Evolutionary conservation across 805 yeast species (phyloP).

Genomic region (Myxozyma nipponensis): DNA sequence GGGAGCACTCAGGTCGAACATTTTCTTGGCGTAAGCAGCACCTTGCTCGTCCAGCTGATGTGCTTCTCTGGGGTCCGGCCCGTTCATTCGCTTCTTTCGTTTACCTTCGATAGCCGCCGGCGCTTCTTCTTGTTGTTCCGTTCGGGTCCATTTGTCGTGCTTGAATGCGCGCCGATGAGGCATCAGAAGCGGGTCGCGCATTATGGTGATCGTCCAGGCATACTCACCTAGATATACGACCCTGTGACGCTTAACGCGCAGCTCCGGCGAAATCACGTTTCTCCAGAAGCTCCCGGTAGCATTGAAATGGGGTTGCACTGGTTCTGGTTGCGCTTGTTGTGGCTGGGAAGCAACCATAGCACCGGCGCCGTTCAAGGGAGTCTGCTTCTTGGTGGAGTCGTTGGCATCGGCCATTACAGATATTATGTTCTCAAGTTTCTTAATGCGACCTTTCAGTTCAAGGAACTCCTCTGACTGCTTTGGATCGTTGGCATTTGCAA

Average conservation of each 20-base stretch:
- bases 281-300: background rate
- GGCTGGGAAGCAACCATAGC: background rate
- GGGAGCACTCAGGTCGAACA: constrained; percentile 5
- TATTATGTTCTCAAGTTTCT: constrained; percentile 12
- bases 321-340: background rate
- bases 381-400: too few relatives aligned
- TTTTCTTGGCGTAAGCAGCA: background rate
- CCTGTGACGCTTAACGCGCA: constrained; percentile 16
- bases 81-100: too few relatives aligned
- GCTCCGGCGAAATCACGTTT: constrained; percentile 8
- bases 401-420: too few relatives aligned
- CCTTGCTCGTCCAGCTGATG: constrained; percentile 3
- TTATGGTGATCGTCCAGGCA: constrained; percentile 1
- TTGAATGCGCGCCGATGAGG: too few relatives aligned
- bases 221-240: constrained; percentile 17
- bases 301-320: too few relatives aligned
- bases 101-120: too few relatives aligned
- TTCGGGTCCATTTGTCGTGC: too few relatives aligned
- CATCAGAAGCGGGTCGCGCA: constrained; percentile 12
- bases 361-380: too few relatives aligned
- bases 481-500: too few relatives aligned
- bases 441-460: constrained; percentile 23
- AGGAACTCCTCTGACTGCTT: constrained; percentile 4
- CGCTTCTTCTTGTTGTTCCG: background rate
- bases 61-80: background rate